Evolutionary conservation across 2,329 filamentous ascomycete genomes (phyloP), one percentile per base, ranked within the genome.

Genomic region (Pleurostoma richardsiae): DNA sequence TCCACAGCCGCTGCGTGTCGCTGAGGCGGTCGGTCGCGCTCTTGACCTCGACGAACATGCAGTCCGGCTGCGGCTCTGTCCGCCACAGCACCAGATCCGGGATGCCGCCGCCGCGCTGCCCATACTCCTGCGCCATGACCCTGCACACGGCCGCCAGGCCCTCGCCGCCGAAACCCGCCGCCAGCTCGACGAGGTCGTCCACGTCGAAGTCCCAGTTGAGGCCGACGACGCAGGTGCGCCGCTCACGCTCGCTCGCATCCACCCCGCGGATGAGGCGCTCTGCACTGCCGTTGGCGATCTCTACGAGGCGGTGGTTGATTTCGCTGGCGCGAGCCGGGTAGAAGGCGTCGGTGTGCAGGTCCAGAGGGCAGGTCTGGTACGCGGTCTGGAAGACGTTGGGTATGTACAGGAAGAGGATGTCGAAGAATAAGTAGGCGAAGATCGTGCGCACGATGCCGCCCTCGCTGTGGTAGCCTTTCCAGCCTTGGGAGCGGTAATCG

Each of bases 311-410:
- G 52, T 84, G 82, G 60, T 96, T 95, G 62, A 97, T 94, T 68
- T 96, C 91, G 4, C 86, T 90, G 33, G 86, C 82, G n/a, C 94
- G 80, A 1, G 85, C 82, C 0, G 88, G 80, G 61, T 89, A 97
- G 70, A 99, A 99, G 3, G 87, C 84, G 62, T 99, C 94, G 0
- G 91, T 96, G 61, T 95, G 87, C 5, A 99, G 72, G 63, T 99
- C 94, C 4, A 99, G 71, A 1, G 94, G 94, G 59, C 90, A 96
- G 0, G 90, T 95, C 66, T 99, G 94, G 62, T 89, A 99, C 1
- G 86, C 82, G 5, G 94, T 99, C 63, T 97, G 92, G 65, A 99
- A 99, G 46, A 99, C 92, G 57, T 97, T 96, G 29, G 94, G 92
- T 4, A 97, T 80, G 65, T 95, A 96, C 29, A 90, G 75, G 67